Evolutionary conservation across 257 asterid species (phyloP).

Genomic region (Capsicum baccatum): DNA sequence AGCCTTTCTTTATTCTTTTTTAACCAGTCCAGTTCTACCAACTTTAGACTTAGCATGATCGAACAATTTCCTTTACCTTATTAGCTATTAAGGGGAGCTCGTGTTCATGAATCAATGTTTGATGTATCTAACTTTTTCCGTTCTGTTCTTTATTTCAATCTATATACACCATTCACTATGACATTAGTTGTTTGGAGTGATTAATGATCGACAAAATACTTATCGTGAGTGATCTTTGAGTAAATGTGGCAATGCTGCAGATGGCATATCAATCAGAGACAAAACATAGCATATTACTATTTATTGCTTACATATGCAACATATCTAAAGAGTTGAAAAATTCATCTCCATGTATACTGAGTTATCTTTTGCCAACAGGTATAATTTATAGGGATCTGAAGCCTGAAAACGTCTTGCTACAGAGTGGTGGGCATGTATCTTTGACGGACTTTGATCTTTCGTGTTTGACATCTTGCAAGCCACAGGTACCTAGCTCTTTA

Average conservation of each 20-base stretch:
- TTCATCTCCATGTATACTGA: slow-evolving; percentile 30
- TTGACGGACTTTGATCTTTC: slow-evolving; percentile 97
- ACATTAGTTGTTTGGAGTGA: not conserved
- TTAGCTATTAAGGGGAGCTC: not conserved
- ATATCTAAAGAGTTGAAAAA: slow-evolving; percentile 12
- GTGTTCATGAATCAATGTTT: not conserved
- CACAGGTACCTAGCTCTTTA: slow-evolving; percentile 61
- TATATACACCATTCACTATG: not conserved
- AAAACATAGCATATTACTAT: not conserved
- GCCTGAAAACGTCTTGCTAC: slow-evolving; percentile 93
- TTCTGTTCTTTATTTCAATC: not conserved
- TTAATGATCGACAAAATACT: not conserved
- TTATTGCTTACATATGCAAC: not conserved
- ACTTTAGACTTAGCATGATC: not conserved
- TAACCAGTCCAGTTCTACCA: not conserved
- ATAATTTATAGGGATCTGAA: slow-evolving; percentile 95
- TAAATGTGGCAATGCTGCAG: not conserved
- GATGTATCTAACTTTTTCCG: not conserved
- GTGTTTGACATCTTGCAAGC: slow-evolving; percentile 97
- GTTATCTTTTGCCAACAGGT: slow-evolving; percentile 55
- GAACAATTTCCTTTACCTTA: not conserved
- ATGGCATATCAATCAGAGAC: not conserved
- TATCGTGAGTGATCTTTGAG: slow-evolving; percentile 20
- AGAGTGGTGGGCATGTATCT: slow-evolving; percentile 76
- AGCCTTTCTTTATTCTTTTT: not conserved